phyloP scores from a whole-genome alignment of 352 stramenopile species.

The Globisporangium ultimum region DNA sequence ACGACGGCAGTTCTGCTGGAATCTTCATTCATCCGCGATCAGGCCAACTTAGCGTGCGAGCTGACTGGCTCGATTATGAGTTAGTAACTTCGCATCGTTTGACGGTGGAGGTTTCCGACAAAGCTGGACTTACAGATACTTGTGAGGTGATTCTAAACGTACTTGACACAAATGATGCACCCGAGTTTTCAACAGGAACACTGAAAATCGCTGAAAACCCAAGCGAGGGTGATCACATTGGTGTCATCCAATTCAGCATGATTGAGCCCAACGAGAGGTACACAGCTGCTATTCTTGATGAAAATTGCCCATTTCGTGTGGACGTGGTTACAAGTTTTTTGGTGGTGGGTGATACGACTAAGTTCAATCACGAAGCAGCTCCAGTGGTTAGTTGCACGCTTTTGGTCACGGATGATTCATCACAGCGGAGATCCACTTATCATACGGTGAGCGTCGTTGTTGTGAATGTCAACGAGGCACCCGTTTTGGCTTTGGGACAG shows the following conservation, averaged over 20 bases:
- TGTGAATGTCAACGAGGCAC: constrained; percentile 7
- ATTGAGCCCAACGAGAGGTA: constrained; percentile 14
- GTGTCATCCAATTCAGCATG: not conserved
- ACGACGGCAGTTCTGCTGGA: constrained; percentile 20
- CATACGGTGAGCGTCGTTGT: constrained; percentile 5
- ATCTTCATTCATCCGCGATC: constrained; percentile 22
- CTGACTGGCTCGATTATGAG: constrained; percentile 33
- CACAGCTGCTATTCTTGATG: constrained; percentile 13
- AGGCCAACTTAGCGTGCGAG: constrained; percentile 19
- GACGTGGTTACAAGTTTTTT: constrained; percentile 4
- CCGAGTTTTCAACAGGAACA: not conserved
- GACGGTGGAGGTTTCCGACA: constrained; percentile 22
- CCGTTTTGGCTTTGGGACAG: not conserved
- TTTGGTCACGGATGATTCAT: constrained; percentile 5
- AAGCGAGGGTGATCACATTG: constrained; percentile 2
- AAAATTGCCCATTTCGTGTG: constrained; percentile 19
- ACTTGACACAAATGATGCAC: constrained; percentile 5
- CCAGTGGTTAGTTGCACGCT: constrained; percentile 7
- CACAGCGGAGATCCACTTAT: not conserved
- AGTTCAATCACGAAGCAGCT: constrained; percentile 13
- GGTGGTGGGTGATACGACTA: constrained; percentile 7
- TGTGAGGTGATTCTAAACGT: constrained; percentile 6
- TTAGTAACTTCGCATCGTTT: constrained; percentile 13
- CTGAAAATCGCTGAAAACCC: constrained; percentile 9
- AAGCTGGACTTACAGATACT: constrained; percentile 2